Evolutionary conservation across 495 filamentous ascomycete species (phyloP).

Genomic region (Hypoxylon intermedium): DNA sequence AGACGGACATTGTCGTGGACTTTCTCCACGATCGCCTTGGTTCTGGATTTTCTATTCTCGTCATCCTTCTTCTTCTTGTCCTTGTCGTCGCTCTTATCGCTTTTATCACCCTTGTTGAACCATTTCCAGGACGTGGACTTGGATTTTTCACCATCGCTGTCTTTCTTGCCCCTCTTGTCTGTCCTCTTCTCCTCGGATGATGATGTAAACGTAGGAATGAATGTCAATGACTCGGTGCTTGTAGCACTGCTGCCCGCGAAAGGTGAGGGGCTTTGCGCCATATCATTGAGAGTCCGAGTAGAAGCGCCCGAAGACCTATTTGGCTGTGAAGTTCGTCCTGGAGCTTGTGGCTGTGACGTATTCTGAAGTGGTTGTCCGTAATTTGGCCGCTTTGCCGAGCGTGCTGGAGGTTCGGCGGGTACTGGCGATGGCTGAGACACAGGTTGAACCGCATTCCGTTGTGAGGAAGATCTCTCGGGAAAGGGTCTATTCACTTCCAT

Average conservation of each 20-base stretch:
- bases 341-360: slow-evolving; percentile 28
- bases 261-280: slow-evolving; percentile 67
- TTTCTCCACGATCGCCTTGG: slow-evolving; percentile 60
- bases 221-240: slow-evolving; percentile 79
- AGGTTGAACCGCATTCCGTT: slow-evolving; percentile 39
- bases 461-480: slow-evolving; percentile 64
- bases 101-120: slow-evolving; percentile 59
- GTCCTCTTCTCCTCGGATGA: slow-evolving; percentile 67
- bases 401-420: slow-evolving; percentile 54
- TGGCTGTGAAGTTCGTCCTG: slow-evolving; percentile 17
- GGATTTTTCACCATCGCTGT: slow-evolving; percentile 53
- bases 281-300: slow-evolving; percentile 63
- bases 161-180: slow-evolving; percentile 76
- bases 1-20: slow-evolving; percentile 76
- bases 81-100: slow-evolving; percentile 59
- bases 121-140: slow-evolving; percentile 44
- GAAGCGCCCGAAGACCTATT: slow-evolving; percentile 26
- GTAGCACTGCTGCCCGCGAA: slow-evolving; percentile 71
- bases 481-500: slow-evolving; percentile 43
- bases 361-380: slow-evolving; percentile 44
- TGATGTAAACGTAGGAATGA: slow-evolving; percentile 74
- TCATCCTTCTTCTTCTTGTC: slow-evolving; percentile 67
- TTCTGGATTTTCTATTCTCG: slow-evolving; percentile 63
- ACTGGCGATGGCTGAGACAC: slow-evolving; percentile 26
- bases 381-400: slow-evolving; percentile 56